A percentile compares a stretch with the other conserved stretches of the same genome.
phyloP scores from a whole-genome alignment of 148 eudicot species.

The Rhododendron ferrugineum region DNA sequence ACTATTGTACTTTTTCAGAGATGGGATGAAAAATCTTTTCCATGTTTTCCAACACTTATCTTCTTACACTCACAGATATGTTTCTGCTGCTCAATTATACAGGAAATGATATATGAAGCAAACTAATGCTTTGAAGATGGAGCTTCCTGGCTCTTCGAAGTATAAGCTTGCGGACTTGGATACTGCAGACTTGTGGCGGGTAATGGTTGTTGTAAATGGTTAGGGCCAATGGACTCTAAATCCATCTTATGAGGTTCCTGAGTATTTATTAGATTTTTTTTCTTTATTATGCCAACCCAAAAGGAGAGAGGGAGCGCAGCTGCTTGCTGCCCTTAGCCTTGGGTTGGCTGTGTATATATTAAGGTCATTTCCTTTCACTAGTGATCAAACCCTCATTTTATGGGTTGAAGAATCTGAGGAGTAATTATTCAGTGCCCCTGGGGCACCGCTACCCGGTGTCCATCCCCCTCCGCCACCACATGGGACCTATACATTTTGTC shows the following conservation, averaged over 20 bases:
- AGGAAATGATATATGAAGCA: slow-evolving; percentile 81
- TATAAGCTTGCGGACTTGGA: slow-evolving; percentile 2
- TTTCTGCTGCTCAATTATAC: slow-evolving; percentile 17
- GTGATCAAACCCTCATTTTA: background rate
- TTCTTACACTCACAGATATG: background rate
- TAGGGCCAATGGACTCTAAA: background rate
- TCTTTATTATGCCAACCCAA: too few relatives aligned
- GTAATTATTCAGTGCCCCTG: background rate
- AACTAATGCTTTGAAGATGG: slow-evolving; percentile 1
- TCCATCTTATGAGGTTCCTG: background rate
- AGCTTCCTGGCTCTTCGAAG: slow-evolving; percentile 7
- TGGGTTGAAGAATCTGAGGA: background rate
- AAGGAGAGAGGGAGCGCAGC: too few relatives aligned
- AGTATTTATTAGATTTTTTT: background rate
- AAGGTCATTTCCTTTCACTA: background rate
- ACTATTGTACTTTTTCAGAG: background rate
- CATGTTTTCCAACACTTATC: background rate
- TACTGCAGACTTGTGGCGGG: background rate
- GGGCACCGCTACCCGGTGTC: background rate
- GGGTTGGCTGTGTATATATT: slow-evolving; percentile 6
- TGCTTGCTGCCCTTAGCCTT: too few relatives aligned
- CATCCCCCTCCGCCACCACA: background rate
- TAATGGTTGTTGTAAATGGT: slow-evolving; percentile 9
- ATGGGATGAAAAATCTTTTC: background rate
- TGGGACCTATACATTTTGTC: background rate